Conservation (phyloP, 192 early-diverging fungal species). For the Coemansia sp. region DNA sequence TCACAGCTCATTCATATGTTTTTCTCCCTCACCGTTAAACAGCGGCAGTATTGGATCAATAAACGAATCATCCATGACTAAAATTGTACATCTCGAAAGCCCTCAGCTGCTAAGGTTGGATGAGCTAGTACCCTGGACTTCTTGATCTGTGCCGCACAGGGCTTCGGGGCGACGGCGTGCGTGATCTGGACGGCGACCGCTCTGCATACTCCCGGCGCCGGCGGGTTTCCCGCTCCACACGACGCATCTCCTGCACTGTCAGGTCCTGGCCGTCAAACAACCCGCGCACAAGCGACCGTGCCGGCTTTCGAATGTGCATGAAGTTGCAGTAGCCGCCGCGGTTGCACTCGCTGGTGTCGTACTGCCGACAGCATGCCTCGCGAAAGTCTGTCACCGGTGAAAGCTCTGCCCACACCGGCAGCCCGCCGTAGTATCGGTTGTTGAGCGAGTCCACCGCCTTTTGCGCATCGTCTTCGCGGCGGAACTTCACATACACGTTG, state of each 20-base stretch:
- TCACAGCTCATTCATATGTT: not conserved
- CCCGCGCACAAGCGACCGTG: conserved; percentile 74
- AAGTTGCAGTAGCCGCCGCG: conserved; percentile 98
- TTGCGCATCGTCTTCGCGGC: conserved; percentile 89
- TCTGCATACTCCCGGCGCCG: conserved; percentile 15
- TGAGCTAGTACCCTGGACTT: conserved; percentile 36
- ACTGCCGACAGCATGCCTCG: conserved; percentile 97
- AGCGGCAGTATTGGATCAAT: conserved; percentile 1
- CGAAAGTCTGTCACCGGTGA: conserved; percentile 97
- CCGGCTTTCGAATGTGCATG: conserved; percentile 94
- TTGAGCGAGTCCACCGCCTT: conserved; percentile 91
- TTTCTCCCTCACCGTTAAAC: conserved; percentile 2
- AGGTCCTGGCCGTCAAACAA: conserved; percentile 78
- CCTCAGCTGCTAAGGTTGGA: too few relatives aligned
- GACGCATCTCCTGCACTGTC: conserved; percentile 51
- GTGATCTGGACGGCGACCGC: conserved; percentile 18
- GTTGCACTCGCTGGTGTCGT: conserved; percentile 92
- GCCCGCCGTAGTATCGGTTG: conserved; percentile 90
- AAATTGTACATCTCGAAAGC: not conserved
- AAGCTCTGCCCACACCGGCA: conserved; percentile 93
- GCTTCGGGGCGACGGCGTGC: conserved; percentile 52
- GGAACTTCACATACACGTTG: conserved; percentile 93
- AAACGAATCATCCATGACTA: not conserved
- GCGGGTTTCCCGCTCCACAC: conserved; percentile 45
- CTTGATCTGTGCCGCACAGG: conserved; percentile 26